Conservation (phyloP, 2,329 filamentous ascomycete species). For the Cordyceps cateniannulata region DNA sequence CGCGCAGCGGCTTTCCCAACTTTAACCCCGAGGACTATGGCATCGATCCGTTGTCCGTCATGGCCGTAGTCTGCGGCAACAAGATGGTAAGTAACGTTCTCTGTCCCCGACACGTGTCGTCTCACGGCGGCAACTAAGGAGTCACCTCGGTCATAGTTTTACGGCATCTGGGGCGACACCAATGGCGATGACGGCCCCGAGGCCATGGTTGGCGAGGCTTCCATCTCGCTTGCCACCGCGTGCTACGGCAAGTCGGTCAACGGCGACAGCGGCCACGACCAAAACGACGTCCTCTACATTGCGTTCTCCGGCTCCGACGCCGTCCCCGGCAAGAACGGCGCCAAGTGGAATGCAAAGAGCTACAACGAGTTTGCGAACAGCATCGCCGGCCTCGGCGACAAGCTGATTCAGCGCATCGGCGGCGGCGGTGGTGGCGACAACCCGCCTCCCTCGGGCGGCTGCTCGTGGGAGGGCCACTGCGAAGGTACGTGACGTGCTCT, state of each 20-base stretch:
- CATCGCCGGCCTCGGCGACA: constrained; percentile 44
- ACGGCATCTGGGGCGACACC: constrained; percentile 54
- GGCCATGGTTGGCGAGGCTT: constrained; percentile 48
- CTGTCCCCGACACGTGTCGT: neutral
- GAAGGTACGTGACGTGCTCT: constrained; percentile 1
- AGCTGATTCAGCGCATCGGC: constrained; percentile 35
- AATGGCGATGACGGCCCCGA: constrained; percentile 46
- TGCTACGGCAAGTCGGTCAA: constrained; percentile 48
- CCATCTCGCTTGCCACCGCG: constrained; percentile 49
- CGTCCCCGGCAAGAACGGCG: constrained; percentile 46
- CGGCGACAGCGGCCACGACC: constrained; percentile 49
- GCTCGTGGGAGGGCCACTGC: constrained; percentile 18
- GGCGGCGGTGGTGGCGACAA: constrained; percentile 10
- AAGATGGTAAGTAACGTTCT: constrained; percentile 24
- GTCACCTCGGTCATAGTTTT: constrained; percentile 26
- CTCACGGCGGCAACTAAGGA: too few relatives aligned
- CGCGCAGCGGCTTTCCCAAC: constrained; percentile 20
- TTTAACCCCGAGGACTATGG: constrained; percentile 31
- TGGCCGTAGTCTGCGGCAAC: constrained; percentile 42
- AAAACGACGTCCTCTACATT: constrained; percentile 55
- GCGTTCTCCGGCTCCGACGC: constrained; percentile 52
- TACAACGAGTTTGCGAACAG: constrained; percentile 47
- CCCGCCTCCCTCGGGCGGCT: constrained; percentile 6
- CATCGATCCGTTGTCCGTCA: constrained; percentile 40
- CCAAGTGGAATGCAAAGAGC: constrained; percentile 46